Conservation (phyloP, 192 early-diverging fungal genomes). For the Dimargaris cristalligena region DNA sequence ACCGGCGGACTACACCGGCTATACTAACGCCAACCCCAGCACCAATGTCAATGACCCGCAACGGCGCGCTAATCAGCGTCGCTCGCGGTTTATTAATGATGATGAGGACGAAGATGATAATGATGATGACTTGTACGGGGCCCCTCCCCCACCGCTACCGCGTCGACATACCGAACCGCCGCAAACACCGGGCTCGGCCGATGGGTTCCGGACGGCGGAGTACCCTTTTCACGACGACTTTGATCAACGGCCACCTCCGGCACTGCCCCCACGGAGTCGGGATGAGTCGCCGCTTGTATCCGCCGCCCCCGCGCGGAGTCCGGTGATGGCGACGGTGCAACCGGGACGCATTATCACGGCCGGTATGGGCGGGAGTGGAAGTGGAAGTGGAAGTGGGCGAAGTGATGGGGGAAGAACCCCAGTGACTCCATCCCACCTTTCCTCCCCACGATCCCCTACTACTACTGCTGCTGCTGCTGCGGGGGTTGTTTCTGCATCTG, state of each 20-base stretch:
- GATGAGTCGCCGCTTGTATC: neutral
- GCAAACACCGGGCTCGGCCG: too few relatives aligned
- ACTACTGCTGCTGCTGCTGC: too few relatives aligned
- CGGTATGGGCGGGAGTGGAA: too few relatives aligned
- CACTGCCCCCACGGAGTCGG: neutral
- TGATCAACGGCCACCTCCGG: neutral
- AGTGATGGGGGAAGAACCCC: too few relatives aligned
- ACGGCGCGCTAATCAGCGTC: too few relatives aligned
- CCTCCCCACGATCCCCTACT: too few relatives aligned
- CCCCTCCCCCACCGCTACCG: slow-evolving; percentile 1
- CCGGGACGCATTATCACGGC: neutral
- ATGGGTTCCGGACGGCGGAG: neutral
- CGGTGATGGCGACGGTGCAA: neutral
- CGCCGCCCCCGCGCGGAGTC: neutral
- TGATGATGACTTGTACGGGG: neutral
- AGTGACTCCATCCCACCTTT: too few relatives aligned
- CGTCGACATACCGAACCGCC: slow-evolving; percentile 3
- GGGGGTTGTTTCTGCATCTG: too few relatives aligned
- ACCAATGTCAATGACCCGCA: too few relatives aligned
- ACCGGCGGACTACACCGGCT: too few relatives aligned
- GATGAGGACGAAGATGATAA: slow-evolving; percentile 3
- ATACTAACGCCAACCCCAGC: too few relatives aligned
- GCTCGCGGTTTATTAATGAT: slow-evolving; percentile 6
- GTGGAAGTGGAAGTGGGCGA: too few relatives aligned
- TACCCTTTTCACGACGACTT: neutral